These are phyloP conservation scores for Globisporangium cystogenes DNA, from an alignment of 352 stramenopile genomes.

Conservation along the genomic window DNA sequence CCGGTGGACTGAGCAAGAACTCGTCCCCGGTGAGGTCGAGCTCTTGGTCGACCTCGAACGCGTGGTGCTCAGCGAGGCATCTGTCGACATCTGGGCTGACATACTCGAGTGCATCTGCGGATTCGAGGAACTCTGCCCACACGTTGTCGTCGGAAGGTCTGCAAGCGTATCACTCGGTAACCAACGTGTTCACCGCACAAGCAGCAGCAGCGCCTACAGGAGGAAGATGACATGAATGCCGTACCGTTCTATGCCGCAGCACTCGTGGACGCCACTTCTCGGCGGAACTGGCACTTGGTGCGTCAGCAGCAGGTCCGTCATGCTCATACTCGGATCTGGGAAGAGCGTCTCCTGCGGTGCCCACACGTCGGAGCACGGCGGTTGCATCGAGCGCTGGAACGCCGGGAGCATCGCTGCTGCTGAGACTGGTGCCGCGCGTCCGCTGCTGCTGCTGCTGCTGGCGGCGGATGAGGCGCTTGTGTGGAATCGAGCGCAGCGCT, in stretches of 20 bases:
- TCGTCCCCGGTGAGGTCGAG: slow-evolving; percentile 55
- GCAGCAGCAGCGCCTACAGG: not conserved
- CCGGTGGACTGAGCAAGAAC: slow-evolving; percentile 50
- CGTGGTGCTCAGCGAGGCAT: slow-evolving; percentile 28
- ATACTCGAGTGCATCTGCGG: slow-evolving; percentile 42
- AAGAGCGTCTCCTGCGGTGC: not conserved
- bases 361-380: not conserved
- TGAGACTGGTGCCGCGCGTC: not conserved
- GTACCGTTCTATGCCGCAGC: not conserved
- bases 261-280: not conserved
- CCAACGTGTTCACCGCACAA: slow-evolving; percentile 14
- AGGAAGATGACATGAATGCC: not conserved
- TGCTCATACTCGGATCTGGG: slow-evolving; percentile 4
- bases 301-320: slow-evolving; percentile 11
- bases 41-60: slow-evolving; percentile 49
- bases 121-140: slow-evolving; percentile 55
- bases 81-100: slow-evolving; percentile 57
- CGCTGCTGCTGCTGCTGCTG: not conserved
- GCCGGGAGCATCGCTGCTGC: not conserved
- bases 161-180: not conserved
- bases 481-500: slow-evolving; percentile 2
- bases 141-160: slow-evolving; percentile 3
- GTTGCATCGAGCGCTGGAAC: not conserved
- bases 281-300: not conserved
- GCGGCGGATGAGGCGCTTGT: slow-evolving; percentile 9